Percentiles rank a stretch among this genome's conserved stretches.
phyloP scores from a whole-genome alignment of 148 eudicot genomes.

The Cornus florida region DNA sequence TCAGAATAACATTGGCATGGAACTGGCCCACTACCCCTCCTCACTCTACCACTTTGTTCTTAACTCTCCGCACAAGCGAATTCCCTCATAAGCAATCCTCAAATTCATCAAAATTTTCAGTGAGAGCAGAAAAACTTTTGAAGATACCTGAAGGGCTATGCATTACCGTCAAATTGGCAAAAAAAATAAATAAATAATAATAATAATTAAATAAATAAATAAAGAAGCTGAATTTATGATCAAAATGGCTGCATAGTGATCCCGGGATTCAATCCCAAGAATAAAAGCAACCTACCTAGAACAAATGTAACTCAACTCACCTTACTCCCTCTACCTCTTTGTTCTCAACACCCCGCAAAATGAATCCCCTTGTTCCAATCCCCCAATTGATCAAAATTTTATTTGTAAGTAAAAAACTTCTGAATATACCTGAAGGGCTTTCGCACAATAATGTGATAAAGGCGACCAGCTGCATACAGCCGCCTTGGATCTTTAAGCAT shows the following conservation, averaged over 20 bases:
- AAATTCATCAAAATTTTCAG: not conserved
- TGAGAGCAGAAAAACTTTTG: not conserved
- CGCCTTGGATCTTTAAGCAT: constrained; percentile 88
- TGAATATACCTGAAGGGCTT: constrained; percentile 70
- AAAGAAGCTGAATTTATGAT: no score
- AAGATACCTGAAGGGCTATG: constrained; percentile 66
- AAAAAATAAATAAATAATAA: no score
- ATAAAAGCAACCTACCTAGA: no score
- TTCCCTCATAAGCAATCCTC: not conserved
- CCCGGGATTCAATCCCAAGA: no score
- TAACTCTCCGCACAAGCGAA: not conserved
- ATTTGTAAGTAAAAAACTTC: not conserved
- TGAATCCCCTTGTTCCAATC: not conserved
- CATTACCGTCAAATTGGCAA: no score
- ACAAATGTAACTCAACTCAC: not conserved
- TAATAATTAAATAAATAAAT: no score
- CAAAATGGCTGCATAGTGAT: no score
- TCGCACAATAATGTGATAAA: constrained; percentile 94
- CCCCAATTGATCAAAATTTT: not conserved
- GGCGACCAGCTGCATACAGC: constrained; percentile 94
- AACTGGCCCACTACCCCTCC: not conserved
- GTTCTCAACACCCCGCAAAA: not conserved
- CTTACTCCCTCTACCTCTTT: not conserved
- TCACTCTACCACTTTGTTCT: not conserved
- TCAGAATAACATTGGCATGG: not conserved